Conservation (phyloP, 306 rosid species). For the Inga oerstediana region DNA sequence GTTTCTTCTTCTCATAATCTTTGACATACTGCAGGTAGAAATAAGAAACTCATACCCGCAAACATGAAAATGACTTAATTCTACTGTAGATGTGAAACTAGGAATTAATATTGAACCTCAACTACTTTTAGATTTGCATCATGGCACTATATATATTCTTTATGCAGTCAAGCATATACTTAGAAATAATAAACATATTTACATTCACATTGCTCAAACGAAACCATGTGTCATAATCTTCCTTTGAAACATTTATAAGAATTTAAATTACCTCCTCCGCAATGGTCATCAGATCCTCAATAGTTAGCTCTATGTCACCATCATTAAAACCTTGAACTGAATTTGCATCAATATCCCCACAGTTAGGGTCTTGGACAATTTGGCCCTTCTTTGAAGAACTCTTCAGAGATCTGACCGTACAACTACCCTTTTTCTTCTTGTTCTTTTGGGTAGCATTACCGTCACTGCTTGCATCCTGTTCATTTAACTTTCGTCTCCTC, state of each 20-base stretch:
- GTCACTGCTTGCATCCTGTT: conserved; percentile 30
- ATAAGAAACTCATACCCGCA: not conserved
- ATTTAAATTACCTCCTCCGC: conserved; percentile 72
- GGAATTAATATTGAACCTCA: not conserved
- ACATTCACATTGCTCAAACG: conserved; percentile 21
- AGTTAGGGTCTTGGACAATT: conserved; percentile 33
- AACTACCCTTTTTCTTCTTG: conserved; percentile 35
- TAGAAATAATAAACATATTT: conserved; percentile 18
- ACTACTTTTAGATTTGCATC: conserved; percentile 11
- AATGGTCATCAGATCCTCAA: conserved; percentile 69
- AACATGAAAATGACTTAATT: conserved; percentile 6
- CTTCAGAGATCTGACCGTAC: conserved; percentile 33
- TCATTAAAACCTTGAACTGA: conserved; percentile 42
- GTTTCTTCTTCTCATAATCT: conserved; percentile 44
- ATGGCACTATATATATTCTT: not conserved
- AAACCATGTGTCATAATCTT: not conserved
- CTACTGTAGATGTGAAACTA: not conserved
- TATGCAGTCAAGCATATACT: conserved; percentile 1
- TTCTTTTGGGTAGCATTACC: conserved; percentile 25
- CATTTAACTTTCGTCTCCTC: conserved; percentile 36
- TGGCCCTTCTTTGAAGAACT: conserved; percentile 35
- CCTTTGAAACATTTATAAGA: conserved; percentile 2
- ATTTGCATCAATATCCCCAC: conserved; percentile 32
- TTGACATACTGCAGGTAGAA: conserved; percentile 60
- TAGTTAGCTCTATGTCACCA: conserved; percentile 60